phyloP scores from a whole-genome alignment of 1,284 basidiomycete species.

The Cryptococcus deneoformans region DNA sequence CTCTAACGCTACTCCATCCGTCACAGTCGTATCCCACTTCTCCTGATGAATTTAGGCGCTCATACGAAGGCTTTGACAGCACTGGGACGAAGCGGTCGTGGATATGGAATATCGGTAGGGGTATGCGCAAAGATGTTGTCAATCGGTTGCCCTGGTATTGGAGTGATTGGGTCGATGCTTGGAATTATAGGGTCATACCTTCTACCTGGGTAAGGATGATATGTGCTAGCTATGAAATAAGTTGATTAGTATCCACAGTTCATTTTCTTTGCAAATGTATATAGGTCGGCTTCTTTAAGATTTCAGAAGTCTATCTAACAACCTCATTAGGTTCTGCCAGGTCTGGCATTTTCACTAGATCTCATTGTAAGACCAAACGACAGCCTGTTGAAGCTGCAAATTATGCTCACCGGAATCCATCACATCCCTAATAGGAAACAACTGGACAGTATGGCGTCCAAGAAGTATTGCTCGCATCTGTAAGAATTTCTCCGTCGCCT shows the following conservation, averaged over 20 bases:
- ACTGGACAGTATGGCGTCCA: slow-evolving; percentile 85
- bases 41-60: background rate
- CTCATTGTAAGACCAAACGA: slow-evolving; percentile 59
- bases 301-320: too few relatives aligned
- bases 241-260: slow-evolving; percentile 20
- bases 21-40: slow-evolving; percentile 15
- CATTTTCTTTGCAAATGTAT: slow-evolving; percentile 47
- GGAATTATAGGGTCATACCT: slow-evolving; percentile 67
- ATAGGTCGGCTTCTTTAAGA: too few relatives aligned
- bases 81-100: slow-evolving; percentile 7
- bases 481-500: slow-evolving; percentile 14
- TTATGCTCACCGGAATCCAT: too few relatives aligned
- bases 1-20: slow-evolving; percentile 35
- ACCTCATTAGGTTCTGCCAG: slow-evolving; percentile 57
- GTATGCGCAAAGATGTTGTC: slow-evolving; percentile 74
- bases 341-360: slow-evolving; percentile 89
- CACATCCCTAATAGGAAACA: slow-evolving; percentile 55
- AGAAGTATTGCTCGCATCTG: slow-evolving; percentile 62
- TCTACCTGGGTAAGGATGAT: slow-evolving; percentile 38
- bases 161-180: slow-evolving; percentile 83
- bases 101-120: slow-evolving; percentile 43
- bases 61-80: background rate
- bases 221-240: background rate
- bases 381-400: too few relatives aligned
- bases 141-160: slow-evolving; percentile 75